A percentile compares a stretch with the other conserved stretches of the same genome.
Conservation (phyloP, 2,329 filamentous ascomycete species). For the Stenocarpella maydis region DNA sequence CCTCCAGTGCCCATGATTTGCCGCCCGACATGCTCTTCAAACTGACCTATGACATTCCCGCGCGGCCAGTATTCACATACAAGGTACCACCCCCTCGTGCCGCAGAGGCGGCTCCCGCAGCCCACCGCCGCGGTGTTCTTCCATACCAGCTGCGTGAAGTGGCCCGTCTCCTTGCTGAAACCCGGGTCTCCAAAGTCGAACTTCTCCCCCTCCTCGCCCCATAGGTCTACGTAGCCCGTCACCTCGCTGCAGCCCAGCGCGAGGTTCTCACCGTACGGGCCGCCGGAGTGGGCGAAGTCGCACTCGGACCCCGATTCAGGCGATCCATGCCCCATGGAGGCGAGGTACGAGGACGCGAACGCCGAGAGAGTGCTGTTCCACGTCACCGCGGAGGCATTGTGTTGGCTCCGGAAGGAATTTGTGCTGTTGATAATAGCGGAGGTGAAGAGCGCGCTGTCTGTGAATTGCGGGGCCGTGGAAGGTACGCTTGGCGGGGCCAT, state of each 20-base stretch:
- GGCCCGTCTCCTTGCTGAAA: constrained; percentile 69
- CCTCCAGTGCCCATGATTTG: constrained; percentile 41
- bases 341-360: constrained; percentile 62
- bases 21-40: constrained; percentile 54
- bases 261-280: constrained; percentile 78
- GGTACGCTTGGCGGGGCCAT: constrained; percentile 46
- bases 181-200: constrained; percentile 68
- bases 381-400: constrained; percentile 64
- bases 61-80: constrained; percentile 75
- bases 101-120: constrained; percentile 57
- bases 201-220: constrained; percentile 66
- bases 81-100: constrained; percentile 66
- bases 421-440: constrained; percentile 70
- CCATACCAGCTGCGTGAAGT: constrained; percentile 81
- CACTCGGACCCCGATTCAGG: constrained; percentile 44
- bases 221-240: constrained; percentile 67
- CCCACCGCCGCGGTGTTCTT: constrained; percentile 67
- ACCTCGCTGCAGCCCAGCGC: constrained; percentile 71
- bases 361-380: constrained; percentile 73
- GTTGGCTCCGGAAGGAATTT: constrained; percentile 70
- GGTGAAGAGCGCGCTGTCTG: constrained; percentile 50
- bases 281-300: constrained; percentile 64
- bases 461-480: constrained; percentile 49
- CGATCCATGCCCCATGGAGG: constrained; percentile 35
- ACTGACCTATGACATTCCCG: constrained; percentile 68